These are phyloP conservation scores for Fistulina hepatica DNA, from an alignment of 1,284 basidiomycete species.

Conservation along the genomic window DNA sequence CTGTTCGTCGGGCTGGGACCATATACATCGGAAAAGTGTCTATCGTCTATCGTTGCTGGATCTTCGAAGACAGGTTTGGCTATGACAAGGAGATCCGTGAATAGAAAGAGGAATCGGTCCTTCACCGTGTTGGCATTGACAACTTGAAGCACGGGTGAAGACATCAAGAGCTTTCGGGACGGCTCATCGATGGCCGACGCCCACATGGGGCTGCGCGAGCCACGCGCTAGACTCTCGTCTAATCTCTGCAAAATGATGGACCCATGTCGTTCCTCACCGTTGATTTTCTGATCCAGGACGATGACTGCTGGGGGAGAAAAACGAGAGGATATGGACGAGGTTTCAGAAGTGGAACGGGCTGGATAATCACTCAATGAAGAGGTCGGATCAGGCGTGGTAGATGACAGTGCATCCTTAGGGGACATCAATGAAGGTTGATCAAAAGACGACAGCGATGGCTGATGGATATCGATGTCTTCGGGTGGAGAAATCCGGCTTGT, in stretches of 20 bases:
- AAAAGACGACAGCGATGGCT: no score
- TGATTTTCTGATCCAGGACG: conserved; percentile 4
- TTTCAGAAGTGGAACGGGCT: conserved; percentile 36
- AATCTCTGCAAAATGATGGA: conserved; percentile 49
- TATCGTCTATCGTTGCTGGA: conserved; percentile 40
- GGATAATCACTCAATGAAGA: conserved; percentile 55
- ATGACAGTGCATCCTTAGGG: conserved; percentile 45
- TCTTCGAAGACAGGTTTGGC: conserved; percentile 62
- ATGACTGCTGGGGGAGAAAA: conserved; percentile 26
- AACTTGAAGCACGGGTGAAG: conserved; percentile 85
- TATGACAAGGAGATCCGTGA: conserved; percentile 88
- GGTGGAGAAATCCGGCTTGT: conserved; percentile 27
- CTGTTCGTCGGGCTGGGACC: conserved; percentile 66
- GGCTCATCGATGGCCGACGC: conserved; percentile 70
- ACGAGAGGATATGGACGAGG: conserved; percentile 41
- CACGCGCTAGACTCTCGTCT: conserved; percentile 55
- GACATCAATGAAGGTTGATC: no score
- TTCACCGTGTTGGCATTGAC: conserved; percentile 92
- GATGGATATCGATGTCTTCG: conserved; percentile 18
- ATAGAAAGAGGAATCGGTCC: conserved; percentile 91
- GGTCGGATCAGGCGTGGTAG: conserved; percentile 62
- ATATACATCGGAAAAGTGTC: no score
- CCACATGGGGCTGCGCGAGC: conserved; percentile 49
- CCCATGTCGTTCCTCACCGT: conserved; percentile 22
- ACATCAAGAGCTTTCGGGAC: conserved; percentile 74